Percentiles rank a stretch among this genome's conserved stretches.
phyloP scores from a whole-genome alignment of 805 yeast genomes.

The Dipodascopsis uninucleata region DNA sequence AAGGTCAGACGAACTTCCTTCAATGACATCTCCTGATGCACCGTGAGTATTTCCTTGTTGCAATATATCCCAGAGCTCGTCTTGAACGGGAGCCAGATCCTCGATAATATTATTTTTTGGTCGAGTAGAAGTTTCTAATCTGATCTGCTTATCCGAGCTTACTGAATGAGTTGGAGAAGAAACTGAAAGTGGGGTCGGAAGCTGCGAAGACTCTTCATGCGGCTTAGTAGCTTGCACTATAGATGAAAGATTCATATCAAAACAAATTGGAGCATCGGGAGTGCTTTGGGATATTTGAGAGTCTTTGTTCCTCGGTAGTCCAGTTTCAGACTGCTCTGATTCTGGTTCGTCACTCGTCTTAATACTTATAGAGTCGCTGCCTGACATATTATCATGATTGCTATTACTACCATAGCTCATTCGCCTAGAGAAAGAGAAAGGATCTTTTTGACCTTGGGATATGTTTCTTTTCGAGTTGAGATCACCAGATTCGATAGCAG shows the following conservation, averaged over 20 bases:
- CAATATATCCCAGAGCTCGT: conserved; percentile 24
- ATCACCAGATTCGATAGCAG: conserved; percentile 20
- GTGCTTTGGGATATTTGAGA: not conserved
- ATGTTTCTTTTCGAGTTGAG: conserved; percentile 3
- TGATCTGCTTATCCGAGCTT: not conserved
- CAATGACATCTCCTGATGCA: too few species aligned
- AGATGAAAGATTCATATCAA: conserved; percentile 17
- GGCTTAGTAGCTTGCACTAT: conserved; percentile 7
- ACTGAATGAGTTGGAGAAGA: conserved; percentile 1
- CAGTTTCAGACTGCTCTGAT: too few species aligned
- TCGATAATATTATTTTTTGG: conserved; percentile 1
- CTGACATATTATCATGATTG: too few species aligned
- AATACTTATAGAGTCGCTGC: too few species aligned
- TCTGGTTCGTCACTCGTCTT: too few species aligned
- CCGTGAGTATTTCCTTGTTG: conserved; percentile 17
- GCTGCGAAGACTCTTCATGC: not conserved
- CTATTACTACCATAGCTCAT: too few species aligned
- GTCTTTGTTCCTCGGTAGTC: too few species aligned
- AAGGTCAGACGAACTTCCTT: too few species aligned
- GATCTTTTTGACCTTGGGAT: not conserved
- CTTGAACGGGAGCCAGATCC: conserved; percentile 19
- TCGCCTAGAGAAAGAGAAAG: not conserved
- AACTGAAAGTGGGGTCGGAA: not conserved
- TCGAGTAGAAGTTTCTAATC: not conserved
- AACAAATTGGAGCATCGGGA: conserved; percentile 8